Evolutionary conservation across 2,329 filamentous ascomycete species (phyloP).

Genomic region (Madurella fahalii): DNA sequence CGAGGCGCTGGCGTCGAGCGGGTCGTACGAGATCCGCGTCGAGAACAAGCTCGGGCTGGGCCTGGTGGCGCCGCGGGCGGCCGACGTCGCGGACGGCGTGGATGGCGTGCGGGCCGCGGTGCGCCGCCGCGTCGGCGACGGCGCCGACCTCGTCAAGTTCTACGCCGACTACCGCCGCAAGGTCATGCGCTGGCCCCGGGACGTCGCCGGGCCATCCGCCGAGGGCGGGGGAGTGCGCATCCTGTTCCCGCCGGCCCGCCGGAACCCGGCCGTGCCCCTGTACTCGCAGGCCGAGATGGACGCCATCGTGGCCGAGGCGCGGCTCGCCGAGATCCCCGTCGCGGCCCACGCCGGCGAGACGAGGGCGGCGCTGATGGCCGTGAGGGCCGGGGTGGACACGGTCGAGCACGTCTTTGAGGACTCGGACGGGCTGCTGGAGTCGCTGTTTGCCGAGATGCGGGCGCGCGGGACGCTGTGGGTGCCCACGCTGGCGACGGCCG

Average conservation of each 20-base stretch:
- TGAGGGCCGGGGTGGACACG: slow-evolving; percentile 42
- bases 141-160: slow-evolving; percentile 50
- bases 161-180: slow-evolving; percentile 47
- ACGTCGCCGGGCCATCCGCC: slow-evolving; percentile 5
- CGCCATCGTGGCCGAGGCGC: slow-evolving; percentile 46
- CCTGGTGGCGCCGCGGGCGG: slow-evolving; percentile 34
- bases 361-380: slow-evolving; percentile 42
- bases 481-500: slow-evolving; percentile 48
- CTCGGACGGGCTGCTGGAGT: slow-evolving; percentile 33
- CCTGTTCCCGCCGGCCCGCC: slow-evolving; percentile 33
- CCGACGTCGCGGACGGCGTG: slow-evolving; percentile 45
- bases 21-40: slow-evolving; percentile 45
- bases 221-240: slow-evolving; percentile 21
- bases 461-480: slow-evolving; percentile 46
- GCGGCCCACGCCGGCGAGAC: slow-evolving; percentile 41
- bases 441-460: slow-evolving; percentile 42
- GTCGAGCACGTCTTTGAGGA: slow-evolving; percentile 41
- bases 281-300: slow-evolving; percentile 49
- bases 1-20: slow-evolving; percentile 45
- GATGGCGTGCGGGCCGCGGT: slow-evolving; percentile 44
- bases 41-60: slow-evolving; percentile 38
- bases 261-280: slow-evolving; percentile 41
- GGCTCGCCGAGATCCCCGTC: slow-evolving; percentile 38
- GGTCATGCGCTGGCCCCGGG: slow-evolving; percentile 40
- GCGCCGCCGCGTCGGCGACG: slow-evolving; percentile 42